phyloP scores from a whole-genome alignment of 805 yeast genomes.

The Millerozyma acaciae region DNA sequence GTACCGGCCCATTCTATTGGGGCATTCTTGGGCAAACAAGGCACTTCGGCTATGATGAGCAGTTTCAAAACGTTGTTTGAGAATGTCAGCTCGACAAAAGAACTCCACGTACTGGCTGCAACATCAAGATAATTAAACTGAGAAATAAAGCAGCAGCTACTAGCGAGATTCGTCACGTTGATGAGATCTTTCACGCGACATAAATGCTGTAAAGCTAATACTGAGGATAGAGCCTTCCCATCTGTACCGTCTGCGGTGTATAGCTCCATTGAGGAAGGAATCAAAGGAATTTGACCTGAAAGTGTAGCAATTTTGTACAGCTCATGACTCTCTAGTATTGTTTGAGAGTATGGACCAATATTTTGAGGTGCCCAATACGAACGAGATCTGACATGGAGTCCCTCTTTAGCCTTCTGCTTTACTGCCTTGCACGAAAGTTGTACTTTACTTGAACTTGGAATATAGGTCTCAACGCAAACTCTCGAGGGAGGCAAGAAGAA shows the following conservation, averaged over 20 bases:
- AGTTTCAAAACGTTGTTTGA: constrained; percentile 17
- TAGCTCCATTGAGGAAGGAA: constrained; percentile 67
- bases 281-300: constrained; percentile 89
- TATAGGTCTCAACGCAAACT: constrained; percentile 66
- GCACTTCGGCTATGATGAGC: constrained; percentile 52
- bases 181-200: constrained; percentile 56
- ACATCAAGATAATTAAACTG: constrained; percentile 19
- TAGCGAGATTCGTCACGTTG: constrained; percentile 41
- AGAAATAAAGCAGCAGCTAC: constrained; percentile 55
- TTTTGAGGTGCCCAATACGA: constrained; percentile 99
- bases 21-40: constrained; percentile 60
- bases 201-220: constrained; percentile 72
- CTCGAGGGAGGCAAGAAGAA: constrained; percentile 82
- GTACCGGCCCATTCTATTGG: constrained; percentile 74
- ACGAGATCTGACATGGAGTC: constrained; percentile 86
- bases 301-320: constrained; percentile 50
- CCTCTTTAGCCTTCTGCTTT: constrained; percentile 41
- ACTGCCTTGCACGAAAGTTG: constrained; percentile 62
- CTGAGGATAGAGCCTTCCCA: constrained; percentile 28
- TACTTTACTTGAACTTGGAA: constrained; percentile 36
- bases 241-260: constrained; percentile 11
- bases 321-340: constrained; percentile 44
- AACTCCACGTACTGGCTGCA: constrained; percentile 43
- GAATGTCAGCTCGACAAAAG: constrained; percentile 25
- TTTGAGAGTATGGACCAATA: constrained; percentile 96